These are phyloP conservation scores for Saccharomyces pastorianus DNA, from an alignment of 1,139 yeast species.

Conservation along the genomic window DNA sequence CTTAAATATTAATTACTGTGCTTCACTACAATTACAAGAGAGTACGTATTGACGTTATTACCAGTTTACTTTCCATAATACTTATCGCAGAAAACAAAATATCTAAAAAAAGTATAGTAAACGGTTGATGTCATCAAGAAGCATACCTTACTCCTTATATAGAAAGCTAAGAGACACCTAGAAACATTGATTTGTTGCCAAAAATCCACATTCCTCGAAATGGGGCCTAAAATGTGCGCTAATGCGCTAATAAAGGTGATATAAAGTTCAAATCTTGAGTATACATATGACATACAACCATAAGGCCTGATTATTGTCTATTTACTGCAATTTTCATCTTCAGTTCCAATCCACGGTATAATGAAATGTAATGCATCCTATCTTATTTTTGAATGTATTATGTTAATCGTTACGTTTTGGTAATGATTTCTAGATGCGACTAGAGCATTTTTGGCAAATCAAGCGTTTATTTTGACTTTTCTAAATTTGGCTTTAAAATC, in stretches of 20 bases:
- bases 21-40: neutral
- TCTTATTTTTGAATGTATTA: neutral
- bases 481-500: neutral
- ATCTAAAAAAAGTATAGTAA: neutral
- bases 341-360: neutral
- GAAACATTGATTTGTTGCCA: conserved; percentile 28
- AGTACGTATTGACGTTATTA: neutral
- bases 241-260: neutral
- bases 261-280: neutral
- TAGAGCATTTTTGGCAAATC: neutral
- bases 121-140: neutral
- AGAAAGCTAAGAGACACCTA: conserved; percentile 10
- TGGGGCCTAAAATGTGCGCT: no score
- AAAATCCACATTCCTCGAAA: conserved; percentile 8
- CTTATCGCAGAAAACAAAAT: conserved; percentile 8
- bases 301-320: neutral
- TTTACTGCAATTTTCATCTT: neutral
- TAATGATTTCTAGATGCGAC: neutral
- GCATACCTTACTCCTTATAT: conserved; percentile 1
- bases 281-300: neutral
- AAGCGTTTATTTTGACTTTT: neutral
- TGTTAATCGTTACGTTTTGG: neutral
- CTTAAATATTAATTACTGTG: neutral
- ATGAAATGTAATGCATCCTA: neutral
- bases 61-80: neutral